These are phyloP conservation scores for Oryza rufipogon DNA, from an alignment of 176 grass and related monocot species.

Conservation along the genomic window DNA sequence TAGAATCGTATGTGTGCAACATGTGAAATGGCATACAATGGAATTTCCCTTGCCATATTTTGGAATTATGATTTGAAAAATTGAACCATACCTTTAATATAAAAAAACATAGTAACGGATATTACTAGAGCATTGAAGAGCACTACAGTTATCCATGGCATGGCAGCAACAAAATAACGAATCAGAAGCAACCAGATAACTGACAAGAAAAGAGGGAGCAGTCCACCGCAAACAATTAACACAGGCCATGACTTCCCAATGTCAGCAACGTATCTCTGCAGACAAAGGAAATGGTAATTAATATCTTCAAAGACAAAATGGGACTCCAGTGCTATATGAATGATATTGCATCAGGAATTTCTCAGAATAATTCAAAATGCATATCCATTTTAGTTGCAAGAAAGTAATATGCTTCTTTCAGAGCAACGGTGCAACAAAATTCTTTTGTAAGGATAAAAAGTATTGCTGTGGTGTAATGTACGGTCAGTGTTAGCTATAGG, in stretches of 20 bases:
- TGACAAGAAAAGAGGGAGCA: slow-evolving; percentile 80
- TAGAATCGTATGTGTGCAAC: background rate
- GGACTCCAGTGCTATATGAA: background rate
- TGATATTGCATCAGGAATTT: slow-evolving; percentile 18
- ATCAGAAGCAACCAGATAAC: slow-evolving; percentile 93
- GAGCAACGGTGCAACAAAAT: background rate
- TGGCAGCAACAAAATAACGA: slow-evolving; percentile 91
- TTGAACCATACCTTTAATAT: slow-evolving; percentile 72
- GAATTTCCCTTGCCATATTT: background rate
- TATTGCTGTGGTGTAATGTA: background rate
- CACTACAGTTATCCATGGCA: slow-evolving; percentile 94
- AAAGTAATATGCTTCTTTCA: background rate
- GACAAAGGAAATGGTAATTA: slow-evolving; percentile 27
- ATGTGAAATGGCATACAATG: background rate
- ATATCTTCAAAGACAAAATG: slow-evolving; percentile 4
- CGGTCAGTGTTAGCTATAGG: slow-evolving; percentile 2
- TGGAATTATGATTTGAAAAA: slow-evolving; percentile 10
- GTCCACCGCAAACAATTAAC: slow-evolving; percentile 93
- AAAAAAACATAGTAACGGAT: slow-evolving; percentile 93
- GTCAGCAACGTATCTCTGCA: slow-evolving; percentile 96
- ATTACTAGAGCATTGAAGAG: slow-evolving; percentile 85
- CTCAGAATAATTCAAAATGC: background rate
- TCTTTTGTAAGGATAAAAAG: background rate
- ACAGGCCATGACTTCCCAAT: slow-evolving; percentile 93
- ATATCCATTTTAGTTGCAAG: background rate